Conservation (phyloP, 2,329 filamentous ascomycete species). For the Mycosphaerella sp. region DNA sequence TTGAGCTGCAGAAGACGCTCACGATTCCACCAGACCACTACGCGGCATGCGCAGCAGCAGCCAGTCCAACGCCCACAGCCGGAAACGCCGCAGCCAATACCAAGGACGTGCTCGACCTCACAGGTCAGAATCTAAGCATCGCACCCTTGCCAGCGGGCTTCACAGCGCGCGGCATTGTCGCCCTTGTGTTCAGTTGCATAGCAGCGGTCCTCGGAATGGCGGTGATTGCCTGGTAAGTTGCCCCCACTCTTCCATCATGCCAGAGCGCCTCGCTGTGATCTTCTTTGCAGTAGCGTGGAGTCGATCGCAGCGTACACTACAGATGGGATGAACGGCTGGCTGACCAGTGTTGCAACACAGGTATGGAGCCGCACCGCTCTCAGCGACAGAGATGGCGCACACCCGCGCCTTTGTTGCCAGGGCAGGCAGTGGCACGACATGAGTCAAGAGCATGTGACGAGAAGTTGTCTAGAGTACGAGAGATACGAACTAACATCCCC, state of each 20-base stretch:
- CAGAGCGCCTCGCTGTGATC: constrained; percentile 8
- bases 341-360: constrained; percentile 24
- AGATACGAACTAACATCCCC: background rate
- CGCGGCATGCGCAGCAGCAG: constrained; percentile 51
- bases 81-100: constrained; percentile 75
- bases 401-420: constrained; percentile 24
- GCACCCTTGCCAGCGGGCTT: constrained; percentile 60
- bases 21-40: constrained; percentile 57
- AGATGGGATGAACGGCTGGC: background rate
- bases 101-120: constrained; percentile 55
- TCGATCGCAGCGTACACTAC: background rate
- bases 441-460: background rate
- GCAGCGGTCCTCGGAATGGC: constrained; percentile 62
- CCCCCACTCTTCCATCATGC: constrained; percentile 1
- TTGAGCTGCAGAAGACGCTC: constrained; percentile 54
- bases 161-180: constrained; percentile 63
- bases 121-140: constrained; percentile 53
- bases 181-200: constrained; percentile 65
- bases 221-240: constrained; percentile 60
- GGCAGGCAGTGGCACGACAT: constrained; percentile 15
- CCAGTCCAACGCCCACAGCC: constrained; percentile 39
- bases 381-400: constrained; percentile 24
- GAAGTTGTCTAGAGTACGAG: background rate
- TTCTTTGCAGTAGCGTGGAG: constrained; percentile 1
- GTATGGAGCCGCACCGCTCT: constrained; percentile 32